Base-by-base conservation (phyloP, 192 early-diverging fungal species). In the Chytriomyces sp. region DNA sequence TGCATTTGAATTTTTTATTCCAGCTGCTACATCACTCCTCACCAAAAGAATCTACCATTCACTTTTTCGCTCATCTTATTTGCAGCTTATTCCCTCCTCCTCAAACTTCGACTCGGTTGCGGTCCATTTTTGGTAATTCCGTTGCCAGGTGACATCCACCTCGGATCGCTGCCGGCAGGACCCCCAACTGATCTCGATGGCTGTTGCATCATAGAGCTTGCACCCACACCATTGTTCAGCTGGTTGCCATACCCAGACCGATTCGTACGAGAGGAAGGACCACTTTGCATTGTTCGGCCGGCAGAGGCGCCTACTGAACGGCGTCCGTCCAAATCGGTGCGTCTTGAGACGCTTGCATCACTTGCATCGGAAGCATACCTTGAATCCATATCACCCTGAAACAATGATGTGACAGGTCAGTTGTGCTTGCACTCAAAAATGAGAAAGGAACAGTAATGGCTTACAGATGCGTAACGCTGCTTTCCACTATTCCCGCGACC, bases 131-230 rank as follows among this genome's bases (percentile, higher is more conserved):
- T 57, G 53, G 20, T 20, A 20, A 20, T 13, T 57, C 71, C 71
- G 28, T n/a, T 57, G 20, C 71, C 71, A 18, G 71, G 71, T 10
- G 49, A 43, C 20, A 73, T 73, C 71, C 71, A 73, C n/a, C 71
- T 8, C 59, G 71, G 71, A 46, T 73, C 71, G 9, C 47, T 45
- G 13, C 66, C 53, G 20, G 35, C 24, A n/a, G 66, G 8, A 44
- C 18, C 48, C 68, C 11, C 18, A 53, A 46, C 43, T 16, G 65
- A 16, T 8, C 43, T 10, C 11, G 69, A 50, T 48, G 50, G 69
- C 20, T 7, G 7, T 70, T 70, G 69, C 28, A 50, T 18, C 57
- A 43, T 49, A 18, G 49, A 11, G 11, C 49, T 16, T 35, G 67
- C 28, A 48, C 18, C 16, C 10, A n/a, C 11, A 35, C 35, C 35